Conservation (phyloP, 2,329 filamentous ascomycete genomes). For the Xylariaceae sp. region DNA sequence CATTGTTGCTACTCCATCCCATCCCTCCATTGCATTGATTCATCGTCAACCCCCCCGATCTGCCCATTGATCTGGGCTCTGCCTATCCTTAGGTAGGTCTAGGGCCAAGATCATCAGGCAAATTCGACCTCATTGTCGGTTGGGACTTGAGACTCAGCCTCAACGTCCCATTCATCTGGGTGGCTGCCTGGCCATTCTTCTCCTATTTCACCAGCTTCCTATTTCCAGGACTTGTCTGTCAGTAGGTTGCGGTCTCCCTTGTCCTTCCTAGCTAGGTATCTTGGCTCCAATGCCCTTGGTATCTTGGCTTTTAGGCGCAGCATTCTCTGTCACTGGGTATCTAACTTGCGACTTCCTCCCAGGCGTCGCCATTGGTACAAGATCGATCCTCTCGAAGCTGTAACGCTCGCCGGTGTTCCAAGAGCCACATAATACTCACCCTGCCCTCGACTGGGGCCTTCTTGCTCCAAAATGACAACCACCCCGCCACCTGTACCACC, state of each 20-base stretch:
- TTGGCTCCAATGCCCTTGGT: too few species aligned
- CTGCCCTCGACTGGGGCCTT: too few species aligned
- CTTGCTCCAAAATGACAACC: slow-evolving; percentile 26
- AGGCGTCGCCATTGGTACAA: slow-evolving; percentile 13
- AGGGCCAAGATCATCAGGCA: neutral
- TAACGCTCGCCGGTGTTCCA: neutral
- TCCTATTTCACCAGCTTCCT: too few species aligned
- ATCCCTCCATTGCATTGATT: neutral
- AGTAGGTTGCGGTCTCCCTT: too few species aligned
- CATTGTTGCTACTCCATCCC: neutral
- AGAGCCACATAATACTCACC: too few species aligned
- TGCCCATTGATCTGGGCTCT: neutral
- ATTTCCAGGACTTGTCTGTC: too few species aligned
- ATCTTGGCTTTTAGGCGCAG: neutral
- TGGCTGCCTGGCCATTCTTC: too few species aligned
- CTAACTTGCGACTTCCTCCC: neutral
- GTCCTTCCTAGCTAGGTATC: too few species aligned
- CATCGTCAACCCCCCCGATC: neutral
- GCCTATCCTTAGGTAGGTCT: neutral
- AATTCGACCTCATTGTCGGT: neutral
- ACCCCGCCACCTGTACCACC: slow-evolving; percentile 23
- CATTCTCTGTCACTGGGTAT: neutral
- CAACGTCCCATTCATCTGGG: too few species aligned
- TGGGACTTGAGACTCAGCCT: too few species aligned
- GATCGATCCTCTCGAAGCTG: neutral